These are phyloP conservation scores for Cenchrus fungigraminus DNA, from an alignment of 176 grass and related monocot species.

Conservation along the genomic window DNA sequence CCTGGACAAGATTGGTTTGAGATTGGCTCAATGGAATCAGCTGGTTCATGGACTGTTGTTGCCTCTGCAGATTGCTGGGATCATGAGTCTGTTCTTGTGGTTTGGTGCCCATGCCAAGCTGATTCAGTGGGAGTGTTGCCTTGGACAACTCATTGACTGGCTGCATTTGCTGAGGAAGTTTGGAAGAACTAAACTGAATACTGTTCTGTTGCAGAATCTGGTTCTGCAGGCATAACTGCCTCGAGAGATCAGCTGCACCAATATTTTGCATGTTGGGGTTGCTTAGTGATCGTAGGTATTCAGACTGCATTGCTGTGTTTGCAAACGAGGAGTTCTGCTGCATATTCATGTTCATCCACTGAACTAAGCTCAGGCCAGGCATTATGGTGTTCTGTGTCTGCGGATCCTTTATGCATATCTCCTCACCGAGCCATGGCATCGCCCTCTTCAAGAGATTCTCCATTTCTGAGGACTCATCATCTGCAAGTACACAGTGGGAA, in stretches of 20 bases:
- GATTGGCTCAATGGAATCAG: slow-evolving; percentile 55
- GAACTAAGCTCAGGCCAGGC: slow-evolving; percentile 87
- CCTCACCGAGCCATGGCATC: slow-evolving; percentile 90
- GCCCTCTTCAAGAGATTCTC: slow-evolving; percentile 81
- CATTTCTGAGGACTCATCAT: slow-evolving; percentile 87
- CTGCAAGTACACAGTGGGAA: slow-evolving; percentile 47
- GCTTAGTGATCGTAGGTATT: slow-evolving; percentile 63
- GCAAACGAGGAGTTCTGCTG: slow-evolving; percentile 71
- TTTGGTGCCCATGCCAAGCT: slow-evolving; percentile 46
- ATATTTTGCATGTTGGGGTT: slow-evolving; percentile 61
- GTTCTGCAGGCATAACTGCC: slow-evolving; percentile 60
- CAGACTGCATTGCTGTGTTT: slow-evolving; percentile 67
- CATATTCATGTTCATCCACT: slow-evolving; percentile 96
- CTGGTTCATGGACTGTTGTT: slow-evolving; percentile 57
- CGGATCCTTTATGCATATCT: slow-evolving; percentile 87
- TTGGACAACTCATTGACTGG: slow-evolving; percentile 52
- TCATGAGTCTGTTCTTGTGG: slow-evolving; percentile 60
- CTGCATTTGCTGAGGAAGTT: slow-evolving; percentile 65
- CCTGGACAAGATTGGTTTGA: slow-evolving; percentile 55
- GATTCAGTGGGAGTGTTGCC: slow-evolving; percentile 49
- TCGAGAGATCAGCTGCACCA: slow-evolving; percentile 58
- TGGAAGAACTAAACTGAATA: slow-evolving; percentile 54
- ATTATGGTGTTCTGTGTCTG: slow-evolving; percentile 80
- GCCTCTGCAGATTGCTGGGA: slow-evolving; percentile 49
- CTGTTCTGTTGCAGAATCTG: slow-evolving; percentile 76